Conservation (phyloP, 768 basidiomycete genomes). For the Jaapia argillacea region DNA sequence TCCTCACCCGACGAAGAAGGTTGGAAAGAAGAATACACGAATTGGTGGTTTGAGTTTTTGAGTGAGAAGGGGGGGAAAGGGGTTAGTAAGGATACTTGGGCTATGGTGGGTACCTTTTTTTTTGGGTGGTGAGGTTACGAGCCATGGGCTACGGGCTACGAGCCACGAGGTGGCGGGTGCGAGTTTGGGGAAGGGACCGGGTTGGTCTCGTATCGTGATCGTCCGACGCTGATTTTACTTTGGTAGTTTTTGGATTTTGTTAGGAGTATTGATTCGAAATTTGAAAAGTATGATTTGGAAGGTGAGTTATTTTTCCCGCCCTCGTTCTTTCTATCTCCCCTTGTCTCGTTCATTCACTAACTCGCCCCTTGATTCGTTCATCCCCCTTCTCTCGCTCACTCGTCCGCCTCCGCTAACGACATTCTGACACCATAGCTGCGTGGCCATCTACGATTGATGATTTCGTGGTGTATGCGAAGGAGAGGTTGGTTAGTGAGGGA, state of each 20-base stretch:
- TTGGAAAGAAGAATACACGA: constrained; percentile 52
- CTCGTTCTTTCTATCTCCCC: neutral
- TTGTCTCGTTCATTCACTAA: neutral
- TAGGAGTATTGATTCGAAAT: constrained; percentile 61
- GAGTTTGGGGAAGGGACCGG: too few species aligned
- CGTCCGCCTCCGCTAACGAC: constrained; percentile 2
- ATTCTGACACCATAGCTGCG: constrained; percentile 37
- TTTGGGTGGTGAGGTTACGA: neutral
- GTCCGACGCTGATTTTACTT: neutral
- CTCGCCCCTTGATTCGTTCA: constrained; percentile 2
- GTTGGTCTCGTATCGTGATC: neutral
- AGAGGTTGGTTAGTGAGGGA: constrained; percentile 17
- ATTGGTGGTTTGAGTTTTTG: constrained; percentile 79
- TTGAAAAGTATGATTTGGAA: constrained; percentile 67
- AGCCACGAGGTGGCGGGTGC: too few species aligned
- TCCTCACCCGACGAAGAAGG: constrained; percentile 31
- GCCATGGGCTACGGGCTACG: too few species aligned
- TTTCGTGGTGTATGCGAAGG: constrained; percentile 61
- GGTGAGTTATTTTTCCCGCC: constrained; percentile 36
- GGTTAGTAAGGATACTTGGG: constrained; percentile 84
- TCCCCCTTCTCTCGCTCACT: neutral
- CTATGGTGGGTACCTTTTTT: constrained; percentile 49
- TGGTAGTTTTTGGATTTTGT: constrained; percentile 71
- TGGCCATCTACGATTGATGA: constrained; percentile 88
- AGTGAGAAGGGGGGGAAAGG: constrained; percentile 56